Percentiles rank a stretch among this genome's conserved stretches.
Evolutionary conservation across 1,284 basidiomycete species (phyloP).

Genomic region (Peniophora sp.): DNA sequence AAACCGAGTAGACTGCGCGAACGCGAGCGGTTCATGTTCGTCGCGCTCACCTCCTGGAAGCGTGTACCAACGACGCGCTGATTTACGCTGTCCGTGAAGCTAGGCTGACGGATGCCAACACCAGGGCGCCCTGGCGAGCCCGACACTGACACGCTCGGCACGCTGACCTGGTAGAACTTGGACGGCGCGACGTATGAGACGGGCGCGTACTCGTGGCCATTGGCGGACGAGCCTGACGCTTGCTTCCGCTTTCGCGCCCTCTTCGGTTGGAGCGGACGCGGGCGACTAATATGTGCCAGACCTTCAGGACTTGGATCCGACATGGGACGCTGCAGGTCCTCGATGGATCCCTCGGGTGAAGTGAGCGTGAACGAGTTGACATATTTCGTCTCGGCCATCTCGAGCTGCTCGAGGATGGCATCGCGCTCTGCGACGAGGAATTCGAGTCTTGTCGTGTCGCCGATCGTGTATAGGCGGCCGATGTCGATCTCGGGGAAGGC

Average conservation of each 20-base stretch:
- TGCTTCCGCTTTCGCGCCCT: slow-evolving; percentile 39
- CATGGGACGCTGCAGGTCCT: slow-evolving; percentile 20
- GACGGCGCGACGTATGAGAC: slow-evolving; percentile 74
- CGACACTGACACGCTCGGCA: slow-evolving; percentile 52
- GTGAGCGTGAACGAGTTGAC: slow-evolving; percentile 68
- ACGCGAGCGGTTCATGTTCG: slow-evolving; percentile 15
- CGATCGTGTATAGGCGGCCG: slow-evolving; percentile 65
- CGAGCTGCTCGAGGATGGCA: slow-evolving; percentile 65
- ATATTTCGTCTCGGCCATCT: slow-evolving; percentile 72
- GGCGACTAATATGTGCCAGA: slow-evolving; percentile 56
- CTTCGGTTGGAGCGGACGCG: slow-evolving; percentile 31
- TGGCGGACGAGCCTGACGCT: slow-evolving; percentile 56
- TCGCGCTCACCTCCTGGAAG: slow-evolving; percentile 57
- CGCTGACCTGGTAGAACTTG: slow-evolving; percentile 64
- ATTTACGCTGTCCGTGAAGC: slow-evolving; percentile 50
- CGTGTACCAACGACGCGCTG: slow-evolving; percentile 58
- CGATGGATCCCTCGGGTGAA: slow-evolving; percentile 51
- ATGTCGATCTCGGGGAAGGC: slow-evolving; percentile 52
- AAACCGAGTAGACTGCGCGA: slow-evolving; percentile 48
- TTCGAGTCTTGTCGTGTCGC: slow-evolving; percentile 58
- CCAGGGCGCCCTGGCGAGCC: slow-evolving; percentile 37
- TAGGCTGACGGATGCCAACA: slow-evolving; percentile 27
- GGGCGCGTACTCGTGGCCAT: slow-evolving; percentile 58
- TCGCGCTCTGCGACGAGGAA: slow-evolving; percentile 66
- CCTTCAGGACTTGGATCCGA: slow-evolving; percentile 11